Percentiles rank a stretch among this genome's conserved stretches.
phyloP scores from a whole-genome alignment of 148 eudicot genomes.

The Rhododendron simsii region DNA sequence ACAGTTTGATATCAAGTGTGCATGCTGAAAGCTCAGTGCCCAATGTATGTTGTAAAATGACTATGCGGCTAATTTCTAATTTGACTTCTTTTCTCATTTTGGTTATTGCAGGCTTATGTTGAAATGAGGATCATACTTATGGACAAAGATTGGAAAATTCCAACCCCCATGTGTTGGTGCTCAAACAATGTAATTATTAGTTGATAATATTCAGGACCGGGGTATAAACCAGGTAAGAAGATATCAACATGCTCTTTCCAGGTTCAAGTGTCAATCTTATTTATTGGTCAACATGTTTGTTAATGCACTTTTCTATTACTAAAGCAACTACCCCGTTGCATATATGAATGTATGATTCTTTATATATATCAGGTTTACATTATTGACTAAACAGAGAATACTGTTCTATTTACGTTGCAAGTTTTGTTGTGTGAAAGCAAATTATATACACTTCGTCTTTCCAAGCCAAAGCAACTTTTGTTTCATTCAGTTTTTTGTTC shows the following conservation, averaged over 20 bases:
- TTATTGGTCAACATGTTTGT: neutral
- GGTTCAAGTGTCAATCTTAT: neutral
- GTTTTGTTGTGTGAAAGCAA: too few species aligned
- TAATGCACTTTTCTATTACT: neutral
- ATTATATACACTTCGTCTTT: too few species aligned
- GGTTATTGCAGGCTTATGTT: constrained; percentile 45
- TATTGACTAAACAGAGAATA: constrained; percentile 15
- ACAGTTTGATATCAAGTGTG: neutral
- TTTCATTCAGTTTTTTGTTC: too few species aligned
- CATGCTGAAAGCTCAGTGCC: neutral
- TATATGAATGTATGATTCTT: neutral
- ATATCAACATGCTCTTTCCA: neutral
- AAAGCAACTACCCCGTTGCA: neutral
- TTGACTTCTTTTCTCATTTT: neutral
- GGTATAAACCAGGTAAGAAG: constrained; percentile 17
- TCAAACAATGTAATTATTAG: neutral
- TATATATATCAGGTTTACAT: constrained; percentile 32
- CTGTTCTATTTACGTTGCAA: too few species aligned
- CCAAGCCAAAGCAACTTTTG: too few species aligned
- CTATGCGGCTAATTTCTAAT: neutral
- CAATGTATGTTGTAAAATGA: neutral
- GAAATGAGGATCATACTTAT: constrained; percentile 64
- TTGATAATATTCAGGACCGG: constrained; percentile 19
- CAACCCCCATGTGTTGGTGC: constrained; percentile 52
- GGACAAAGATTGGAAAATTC: constrained; percentile 62